Base-by-base conservation (phyloP, 1,284 basidiomycete genomes). In the Schizophyllum amplum region DNA sequence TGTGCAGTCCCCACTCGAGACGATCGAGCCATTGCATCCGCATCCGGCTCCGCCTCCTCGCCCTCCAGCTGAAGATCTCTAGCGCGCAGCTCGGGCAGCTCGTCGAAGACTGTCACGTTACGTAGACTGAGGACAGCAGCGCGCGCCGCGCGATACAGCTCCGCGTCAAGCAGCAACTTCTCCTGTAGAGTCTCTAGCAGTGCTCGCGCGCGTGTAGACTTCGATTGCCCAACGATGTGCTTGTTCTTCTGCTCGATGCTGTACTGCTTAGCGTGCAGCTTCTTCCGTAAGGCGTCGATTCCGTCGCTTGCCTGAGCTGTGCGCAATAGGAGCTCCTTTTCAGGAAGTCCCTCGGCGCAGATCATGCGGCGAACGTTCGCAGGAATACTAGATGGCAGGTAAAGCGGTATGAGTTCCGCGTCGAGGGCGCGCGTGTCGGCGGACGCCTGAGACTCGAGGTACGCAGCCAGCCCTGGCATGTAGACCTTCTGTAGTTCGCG, bases 221-320 rank as follows among this genome's bases (percentile, higher is more conserved):
- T 24, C 7, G 27, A 47, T 47, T 60, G 60, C 0, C 61, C 61
- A 1, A 57, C 57, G 1, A 58, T n/a, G n/a, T 64, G 46, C 27
- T 51, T 52, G 53, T 60, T 60, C 0, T 54, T 57, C 26, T 49
- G 60, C 17, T 51, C 50, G 21, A 60, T 57, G 11, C 62, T 27
- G 33, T 62, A 55, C 2, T 56, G 56, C 48, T 61, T 60, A 0
- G 61, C 59, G n/a, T 59, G 57, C 4, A 63, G 51, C 2, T 53
- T 33, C 9, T 33, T 42, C 4, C 58, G 62, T 2, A 63, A 4
- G 27, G 5, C 13, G 27, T 33, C 27, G 27, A 33, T 13, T 5
- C 6, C 13, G 27, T 33, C 27, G 6, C 13, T 33, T 13, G 27
- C 27, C 27, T 33, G 27, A 13, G 53, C 52, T 0, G 24, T 47